Conservation (phyloP, 192 early-diverging fungal genomes). For the Coemansia sp. region DNA sequence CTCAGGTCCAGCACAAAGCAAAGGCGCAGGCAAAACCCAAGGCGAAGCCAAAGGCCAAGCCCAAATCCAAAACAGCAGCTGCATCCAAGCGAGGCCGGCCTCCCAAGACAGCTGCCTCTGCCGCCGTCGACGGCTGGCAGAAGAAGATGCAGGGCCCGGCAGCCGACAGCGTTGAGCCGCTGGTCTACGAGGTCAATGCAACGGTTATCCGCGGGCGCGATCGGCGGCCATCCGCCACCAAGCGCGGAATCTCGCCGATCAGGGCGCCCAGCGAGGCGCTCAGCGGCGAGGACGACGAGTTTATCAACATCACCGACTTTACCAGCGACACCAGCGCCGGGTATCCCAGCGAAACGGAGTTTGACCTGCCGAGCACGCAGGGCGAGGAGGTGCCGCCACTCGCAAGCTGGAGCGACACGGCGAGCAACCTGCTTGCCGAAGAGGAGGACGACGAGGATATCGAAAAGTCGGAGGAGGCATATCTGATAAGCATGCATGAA, state of each 20-base stretch:
- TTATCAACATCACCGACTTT: conserved; percentile 51
- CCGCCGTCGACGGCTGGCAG: conserved; percentile 11
- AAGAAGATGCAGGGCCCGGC: conserved; percentile 8
- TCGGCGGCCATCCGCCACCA: conserved; percentile 8
- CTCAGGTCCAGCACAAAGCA: conserved; percentile 7
- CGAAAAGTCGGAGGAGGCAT: conserved; percentile 37
- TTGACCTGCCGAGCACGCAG: conserved; percentile 24
- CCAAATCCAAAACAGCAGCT: not conserved
- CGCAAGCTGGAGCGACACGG: conserved; percentile 30
- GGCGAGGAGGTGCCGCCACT: not conserved
- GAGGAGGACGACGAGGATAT: conserved; percentile 36
- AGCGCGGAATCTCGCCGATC: conserved; percentile 11
- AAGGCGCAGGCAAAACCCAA: not conserved
- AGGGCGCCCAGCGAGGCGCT: conserved; percentile 2
- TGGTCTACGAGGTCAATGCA: conserved; percentile 22
- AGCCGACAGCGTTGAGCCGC: conserved; percentile 8
- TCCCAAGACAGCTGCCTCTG: conserved; percentile 13
- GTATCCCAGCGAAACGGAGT: conserved; percentile 42
- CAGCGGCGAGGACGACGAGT: conserved; percentile 32
- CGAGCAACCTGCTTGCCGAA: conserved; percentile 8
- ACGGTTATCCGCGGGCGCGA: conserved; percentile 25
- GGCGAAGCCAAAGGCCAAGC: not conserved
- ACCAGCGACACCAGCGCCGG: conserved; percentile 39
- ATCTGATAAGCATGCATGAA: conserved; percentile 26
- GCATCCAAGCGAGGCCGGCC: conserved; percentile 9